Percentiles rank a stretch among this genome's conserved stretches.
Evolutionary conservation across 768 basidiomycete genomes (phyloP).

Genomic region (Termitomyces sp.): DNA sequence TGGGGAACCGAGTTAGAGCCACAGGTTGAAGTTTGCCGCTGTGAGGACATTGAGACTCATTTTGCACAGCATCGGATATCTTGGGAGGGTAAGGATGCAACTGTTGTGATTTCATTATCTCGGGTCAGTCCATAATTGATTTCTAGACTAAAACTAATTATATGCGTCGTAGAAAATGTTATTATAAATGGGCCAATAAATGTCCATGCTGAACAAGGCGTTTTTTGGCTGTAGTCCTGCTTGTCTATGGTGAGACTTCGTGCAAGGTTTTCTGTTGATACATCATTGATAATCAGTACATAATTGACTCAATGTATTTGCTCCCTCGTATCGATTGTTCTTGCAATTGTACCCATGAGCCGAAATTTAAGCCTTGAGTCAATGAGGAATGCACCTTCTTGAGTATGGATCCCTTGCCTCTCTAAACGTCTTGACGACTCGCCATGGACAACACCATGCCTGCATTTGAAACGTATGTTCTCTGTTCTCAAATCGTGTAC

Average conservation of each 20-base stretch:
- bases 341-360: too few relatives aligned
- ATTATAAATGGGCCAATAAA: not conserved
- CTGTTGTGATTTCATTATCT: not conserved
- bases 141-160: not conserved
- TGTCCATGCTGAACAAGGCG: not conserved
- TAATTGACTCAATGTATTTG: too few relatives aligned
- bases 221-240: not conserved
- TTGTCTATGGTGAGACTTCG: not conserved
- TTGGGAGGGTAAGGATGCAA: not conserved
- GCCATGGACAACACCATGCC: too few relatives aligned
- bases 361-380: too few relatives aligned
- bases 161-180: not conserved
- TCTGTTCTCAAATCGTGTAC: too few relatives aligned
- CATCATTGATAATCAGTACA: not conserved
- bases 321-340: too few relatives aligned
- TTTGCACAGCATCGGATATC: not conserved
- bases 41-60: not conserved
- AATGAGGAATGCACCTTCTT: too few relatives aligned
- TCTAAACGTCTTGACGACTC: too few relatives aligned
- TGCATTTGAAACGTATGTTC: too few relatives aligned
- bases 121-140: not conserved
- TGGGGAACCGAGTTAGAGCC: not conserved
- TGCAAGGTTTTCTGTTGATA: not conserved
- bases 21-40: not conserved
- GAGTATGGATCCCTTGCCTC: too few relatives aligned